Evolutionary conservation across 1,139 yeast genomes (phyloP), one percentile per base, ranked within the genome.

Genomic region (Saccharomycopsis phalli): DNA sequence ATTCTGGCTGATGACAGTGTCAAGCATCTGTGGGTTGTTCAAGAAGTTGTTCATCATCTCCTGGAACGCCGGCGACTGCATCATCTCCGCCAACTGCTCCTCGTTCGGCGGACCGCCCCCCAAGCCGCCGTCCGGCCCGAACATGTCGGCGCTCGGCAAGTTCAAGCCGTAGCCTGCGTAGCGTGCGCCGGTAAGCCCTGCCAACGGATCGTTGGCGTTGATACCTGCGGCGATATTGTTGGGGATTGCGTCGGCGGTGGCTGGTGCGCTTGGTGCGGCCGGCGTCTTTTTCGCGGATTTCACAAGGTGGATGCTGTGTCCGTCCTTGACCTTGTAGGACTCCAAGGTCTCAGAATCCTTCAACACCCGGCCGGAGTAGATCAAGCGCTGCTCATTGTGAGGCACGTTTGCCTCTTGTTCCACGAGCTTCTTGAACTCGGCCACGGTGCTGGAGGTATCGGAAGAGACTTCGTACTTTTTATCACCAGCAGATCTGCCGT

Each of bases 81-180:
- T 69, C 82, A 84, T 75, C 47, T 69, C 66, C 27, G 74, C 65
- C 60, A 87, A 54, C 54, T 77, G 63, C 22, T 67, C 68, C 19
- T 66, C 65, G 13, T n/a, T 21, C 11, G 45, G 36, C 11, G 26
- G 26, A 5, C 19, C 47, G 32, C 65, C 64, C 47, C 69, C 72
- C 82, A 82, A 73, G 18, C 96, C 97, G 17, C 95, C 95, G 57
- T 88, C 97, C 16, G 95, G 93, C 1, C 96, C 96, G 63, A 91
- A 87, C 81, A 84, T 74, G 36, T 82, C 76, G 0, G 88, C 86
- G 2, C 84, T 73, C 2, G 98, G 97, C 57, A 91, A 67, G 52
- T 86, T 88, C 11, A 87, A 71, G 38, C 64, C 61, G 51, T 77
- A 80, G 1, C 98, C 98, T 2, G 97, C 96, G 55, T 87, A 91